phyloP scores from a whole-genome alignment of 2,329 filamentous ascomycete genomes.

The Cordyceps cateniannulata region DNA sequence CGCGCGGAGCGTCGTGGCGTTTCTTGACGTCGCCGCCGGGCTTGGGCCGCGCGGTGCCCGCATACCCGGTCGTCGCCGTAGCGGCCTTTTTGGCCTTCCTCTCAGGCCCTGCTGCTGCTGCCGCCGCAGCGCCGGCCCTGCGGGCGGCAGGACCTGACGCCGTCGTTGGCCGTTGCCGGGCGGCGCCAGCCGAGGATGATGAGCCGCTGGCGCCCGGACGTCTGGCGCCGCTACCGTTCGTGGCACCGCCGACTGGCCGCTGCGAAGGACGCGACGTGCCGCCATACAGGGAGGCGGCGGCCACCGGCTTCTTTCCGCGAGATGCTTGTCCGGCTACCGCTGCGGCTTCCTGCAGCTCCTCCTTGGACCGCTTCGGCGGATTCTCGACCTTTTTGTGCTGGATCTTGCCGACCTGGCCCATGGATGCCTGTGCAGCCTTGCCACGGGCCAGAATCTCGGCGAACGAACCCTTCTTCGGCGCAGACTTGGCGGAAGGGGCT shows the following conservation, averaged over 20 bases:
- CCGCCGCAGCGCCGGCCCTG: constrained; percentile 19
- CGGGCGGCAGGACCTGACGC: neutral
- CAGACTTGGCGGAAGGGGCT: constrained; percentile 35
- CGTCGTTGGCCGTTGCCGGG: neutral
- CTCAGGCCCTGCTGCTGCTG: constrained; percentile 32
- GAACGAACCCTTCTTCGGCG: constrained; percentile 64
- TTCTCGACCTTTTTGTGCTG: constrained; percentile 63
- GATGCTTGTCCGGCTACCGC: neutral
- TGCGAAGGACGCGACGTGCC: constrained; percentile 20
- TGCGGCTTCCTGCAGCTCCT: constrained; percentile 15
- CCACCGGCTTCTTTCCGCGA: constrained; percentile 3
- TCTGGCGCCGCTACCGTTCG: constrained; percentile 26
- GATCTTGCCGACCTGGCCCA: constrained; percentile 61
- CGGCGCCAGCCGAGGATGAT: neutral
- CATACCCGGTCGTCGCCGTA: constrained; percentile 57
- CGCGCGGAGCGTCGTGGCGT: constrained; percentile 28
- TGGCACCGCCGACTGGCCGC: constrained; percentile 13
- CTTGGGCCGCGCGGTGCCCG: constrained; percentile 56
- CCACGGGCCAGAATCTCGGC: constrained; percentile 68
- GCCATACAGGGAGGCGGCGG: constrained; percentile 21
- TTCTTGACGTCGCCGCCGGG: constrained; percentile 26
- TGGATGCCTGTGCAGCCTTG: constrained; percentile 55
- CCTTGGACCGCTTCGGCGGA: constrained; percentile 21
- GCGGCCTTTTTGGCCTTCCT: constrained; percentile 59
- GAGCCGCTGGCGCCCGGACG: neutral